Conservation (phyloP, 805 yeast species). For the Spathaspora gorwiae region DNA sequence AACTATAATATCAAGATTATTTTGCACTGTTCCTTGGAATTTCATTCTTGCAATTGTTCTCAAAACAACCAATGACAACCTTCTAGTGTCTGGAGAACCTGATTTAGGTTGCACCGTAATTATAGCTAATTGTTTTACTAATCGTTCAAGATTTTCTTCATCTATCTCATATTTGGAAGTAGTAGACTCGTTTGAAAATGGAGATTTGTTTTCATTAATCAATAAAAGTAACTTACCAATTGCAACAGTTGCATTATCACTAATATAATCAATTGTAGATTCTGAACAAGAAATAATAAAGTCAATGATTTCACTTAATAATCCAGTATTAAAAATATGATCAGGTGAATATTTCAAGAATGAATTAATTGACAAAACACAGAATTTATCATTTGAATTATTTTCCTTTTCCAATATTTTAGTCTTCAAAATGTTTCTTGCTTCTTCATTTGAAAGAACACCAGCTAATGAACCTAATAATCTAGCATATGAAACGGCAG, state of each 20-base stretch:
- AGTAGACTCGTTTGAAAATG: conserved; percentile 11
- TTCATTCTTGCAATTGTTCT: conserved; percentile 71
- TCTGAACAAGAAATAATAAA: conserved; percentile 44
- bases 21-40: conserved; percentile 45
- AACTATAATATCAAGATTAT: conserved; percentile 52
- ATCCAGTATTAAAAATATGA: conserved; percentile 51
- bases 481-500: conserved; percentile 72
- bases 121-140: conserved; percentile 50
- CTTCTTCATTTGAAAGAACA: conserved; percentile 61
- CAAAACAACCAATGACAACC: conserved; percentile 70
- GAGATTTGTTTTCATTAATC: conserved; percentile 33
- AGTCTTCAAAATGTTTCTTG: conserved; percentile 49
- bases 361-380: conserved; percentile 70
- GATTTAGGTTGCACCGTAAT: conserved; percentile 50
- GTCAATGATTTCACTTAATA: conserved; percentile 45
- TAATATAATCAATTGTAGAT: conserved; percentile 46
- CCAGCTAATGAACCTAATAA: conserved; percentile 73
- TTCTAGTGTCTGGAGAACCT: conserved; percentile 68
- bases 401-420: conserved; percentile 52
- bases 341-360: conserved; percentile 74
- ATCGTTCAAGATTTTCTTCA: conserved; percentile 33
- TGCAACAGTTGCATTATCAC: conserved; percentile 76
- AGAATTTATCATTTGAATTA: conserved; percentile 49
- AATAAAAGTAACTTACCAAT: conserved; percentile 73
- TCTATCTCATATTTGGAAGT: conserved; percentile 32